Evolutionary conservation across 495 filamentous ascomycete genomes (phyloP).

Genomic region (Aspergillus haitiensis): DNA sequence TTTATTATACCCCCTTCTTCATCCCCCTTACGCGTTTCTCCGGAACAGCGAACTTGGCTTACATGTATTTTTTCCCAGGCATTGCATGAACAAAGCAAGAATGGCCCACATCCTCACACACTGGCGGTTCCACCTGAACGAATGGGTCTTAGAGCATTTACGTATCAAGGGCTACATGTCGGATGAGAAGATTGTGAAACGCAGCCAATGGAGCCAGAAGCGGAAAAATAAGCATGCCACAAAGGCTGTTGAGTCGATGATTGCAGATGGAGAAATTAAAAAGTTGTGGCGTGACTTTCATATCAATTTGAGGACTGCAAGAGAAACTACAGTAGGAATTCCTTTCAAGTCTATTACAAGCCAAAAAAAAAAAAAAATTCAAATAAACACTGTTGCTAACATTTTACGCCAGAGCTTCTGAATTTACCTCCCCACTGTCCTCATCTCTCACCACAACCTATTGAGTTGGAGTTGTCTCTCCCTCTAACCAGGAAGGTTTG

Average conservation of each 20-base stretch:
- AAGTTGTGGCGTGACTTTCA: slow-evolving; percentile 61
- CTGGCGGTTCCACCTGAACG: slow-evolving; percentile 73
- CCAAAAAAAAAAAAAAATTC: too few relatives aligned
- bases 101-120: slow-evolving; percentile 70
- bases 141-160: slow-evolving; percentile 66
- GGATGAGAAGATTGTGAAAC: slow-evolving; percentile 53
- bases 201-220: slow-evolving; percentile 54
- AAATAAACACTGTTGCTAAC: too few relatives aligned
- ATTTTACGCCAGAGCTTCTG: too few relatives aligned
- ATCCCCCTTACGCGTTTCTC: neutral
- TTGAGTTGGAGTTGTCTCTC: too few relatives aligned
- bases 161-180: slow-evolving; percentile 52
- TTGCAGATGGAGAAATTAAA: slow-evolving; percentile 53
- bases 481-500: too few relatives aligned
- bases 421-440: too few relatives aligned
- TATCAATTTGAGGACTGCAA: slow-evolving; percentile 54
- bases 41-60: neutral
- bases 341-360: neutral
- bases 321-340: slow-evolving; percentile 45
- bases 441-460: too few relatives aligned
- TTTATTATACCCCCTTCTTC: slow-evolving; percentile 9
- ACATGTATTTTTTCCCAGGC: slow-evolving; percentile 30
- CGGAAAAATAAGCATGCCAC: slow-evolving; percentile 55
- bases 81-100: slow-evolving; percentile 67
- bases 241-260: slow-evolving; percentile 58